A percentile compares a stretch with the other conserved stretches of the same genome.
Evolutionary conservation across 306 rosid species (phyloP).

Genomic region (Delonix regia): DNA sequence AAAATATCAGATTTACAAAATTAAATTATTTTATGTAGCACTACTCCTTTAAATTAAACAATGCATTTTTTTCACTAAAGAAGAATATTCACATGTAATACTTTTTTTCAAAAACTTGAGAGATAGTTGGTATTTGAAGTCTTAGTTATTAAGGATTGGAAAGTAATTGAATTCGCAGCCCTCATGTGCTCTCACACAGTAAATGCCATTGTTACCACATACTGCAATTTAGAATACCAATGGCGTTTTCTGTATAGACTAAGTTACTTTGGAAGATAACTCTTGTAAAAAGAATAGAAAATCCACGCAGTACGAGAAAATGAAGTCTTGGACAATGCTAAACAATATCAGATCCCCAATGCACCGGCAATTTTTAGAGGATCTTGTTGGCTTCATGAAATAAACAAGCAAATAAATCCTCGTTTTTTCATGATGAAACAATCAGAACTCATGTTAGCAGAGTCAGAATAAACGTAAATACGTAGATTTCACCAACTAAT

Average conservation of each 20-base stretch:
- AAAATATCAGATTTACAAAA: too few relatives aligned
- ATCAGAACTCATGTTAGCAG: not conserved
- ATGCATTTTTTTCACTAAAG: not conserved
- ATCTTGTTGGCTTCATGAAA: slow-evolving; percentile 16
- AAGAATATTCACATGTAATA: not conserved
- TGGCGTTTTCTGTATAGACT: not conserved
- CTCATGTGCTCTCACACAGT: not conserved
- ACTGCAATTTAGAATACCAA: not conserved
- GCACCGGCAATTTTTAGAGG: not conserved
- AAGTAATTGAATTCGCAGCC: not conserved
- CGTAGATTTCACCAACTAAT: not conserved
- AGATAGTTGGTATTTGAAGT: too few relatives aligned
- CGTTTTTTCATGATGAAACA: not conserved
- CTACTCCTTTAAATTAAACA: too few relatives aligned
- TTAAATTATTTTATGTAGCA: too few relatives aligned
- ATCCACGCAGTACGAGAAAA: not conserved
- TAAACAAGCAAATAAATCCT: not conserved
- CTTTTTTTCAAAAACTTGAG: not conserved
- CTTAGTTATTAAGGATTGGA: too few relatives aligned
- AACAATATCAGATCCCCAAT: slow-evolving; percentile 22
- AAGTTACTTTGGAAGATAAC: not conserved
- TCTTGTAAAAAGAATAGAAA: slow-evolving; percentile 16
- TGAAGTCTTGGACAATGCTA: not conserved
- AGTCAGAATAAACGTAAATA: not conserved
- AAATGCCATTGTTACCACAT: not conserved